Conservation (phyloP, 305 asterid species). For the Caryopteris hybrid region DNA sequence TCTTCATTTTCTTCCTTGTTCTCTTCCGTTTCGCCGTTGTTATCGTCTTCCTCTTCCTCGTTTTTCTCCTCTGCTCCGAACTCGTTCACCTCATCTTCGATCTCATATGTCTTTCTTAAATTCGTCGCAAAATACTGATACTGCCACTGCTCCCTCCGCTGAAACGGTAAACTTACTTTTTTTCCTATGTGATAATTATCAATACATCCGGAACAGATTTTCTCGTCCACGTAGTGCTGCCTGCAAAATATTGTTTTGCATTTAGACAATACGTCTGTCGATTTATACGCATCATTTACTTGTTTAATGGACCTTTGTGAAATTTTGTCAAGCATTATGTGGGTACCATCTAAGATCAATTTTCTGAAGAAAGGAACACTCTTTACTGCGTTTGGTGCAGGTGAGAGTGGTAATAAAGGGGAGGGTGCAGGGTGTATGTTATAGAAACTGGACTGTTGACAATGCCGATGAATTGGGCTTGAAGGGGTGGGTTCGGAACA, state of each 20-base stretch:
- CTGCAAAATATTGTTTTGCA: too few species aligned
- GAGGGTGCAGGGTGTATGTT: constrained; percentile 89
- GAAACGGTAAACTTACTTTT: constrained; percentile 6
- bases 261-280: not conserved
- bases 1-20: constrained; percentile 24
- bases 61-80: constrained; percentile 38
- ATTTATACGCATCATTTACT: not conserved
- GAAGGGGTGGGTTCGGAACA: constrained; percentile 88
- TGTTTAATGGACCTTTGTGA: not conserved
- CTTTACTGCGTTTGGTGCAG: constrained; percentile 25
- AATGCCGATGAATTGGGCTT: constrained; percentile 60
- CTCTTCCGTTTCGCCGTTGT: constrained; percentile 32
- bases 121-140: not conserved
- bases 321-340: not conserved
- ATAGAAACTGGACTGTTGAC: constrained; percentile 77
- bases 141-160: not conserved
- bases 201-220: not conserved
- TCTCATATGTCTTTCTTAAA: constrained; percentile 36
- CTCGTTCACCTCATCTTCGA: constrained; percentile 32
- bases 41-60: constrained; percentile 34
- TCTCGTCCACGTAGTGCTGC: too few species aligned
- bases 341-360: not conserved
- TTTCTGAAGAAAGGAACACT: not conserved
- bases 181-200: not conserved
- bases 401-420: constrained; percentile 73